phyloP scores from a whole-genome alignment of 2,329 filamentous ascomycete species.

The Fusarium nanum region DNA sequence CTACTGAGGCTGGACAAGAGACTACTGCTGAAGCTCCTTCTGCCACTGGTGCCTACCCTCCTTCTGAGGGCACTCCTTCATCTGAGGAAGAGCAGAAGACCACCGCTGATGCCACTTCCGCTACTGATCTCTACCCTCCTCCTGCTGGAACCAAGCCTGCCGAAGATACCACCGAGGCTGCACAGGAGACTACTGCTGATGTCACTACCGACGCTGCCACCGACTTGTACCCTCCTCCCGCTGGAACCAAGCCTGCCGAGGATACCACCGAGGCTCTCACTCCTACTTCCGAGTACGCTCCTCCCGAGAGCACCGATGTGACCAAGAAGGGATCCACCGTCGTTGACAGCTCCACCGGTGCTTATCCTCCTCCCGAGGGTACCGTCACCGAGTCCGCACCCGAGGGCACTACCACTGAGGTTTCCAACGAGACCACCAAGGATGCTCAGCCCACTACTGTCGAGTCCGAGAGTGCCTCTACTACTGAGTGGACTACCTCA shows the following conservation, averaged over 20 bases:
- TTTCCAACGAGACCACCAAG: constrained; percentile 15
- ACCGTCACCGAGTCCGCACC: neutral
- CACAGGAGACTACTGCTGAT: neutral
- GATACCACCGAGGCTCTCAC: constrained; percentile 24
- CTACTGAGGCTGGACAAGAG: neutral
- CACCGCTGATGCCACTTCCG: neutral
- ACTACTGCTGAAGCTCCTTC: neutral
- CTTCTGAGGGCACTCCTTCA: neutral
- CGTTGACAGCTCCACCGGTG: constrained; percentile 11
- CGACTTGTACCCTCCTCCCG: constrained; percentile 24
- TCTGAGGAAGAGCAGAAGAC: constrained; percentile 5
- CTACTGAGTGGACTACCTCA: constrained; percentile 31
- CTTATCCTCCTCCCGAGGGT: constrained; percentile 19
- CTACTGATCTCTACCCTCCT: constrained; percentile 1
- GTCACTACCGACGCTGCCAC: constrained; percentile 5
- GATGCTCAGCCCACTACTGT: constrained; percentile 2
- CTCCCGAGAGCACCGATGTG: constrained; percentile 18
- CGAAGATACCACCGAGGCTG: constrained; percentile 8
- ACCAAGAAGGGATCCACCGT: constrained; percentile 25
- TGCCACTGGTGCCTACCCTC: neutral
- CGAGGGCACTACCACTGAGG: constrained; percentile 11
- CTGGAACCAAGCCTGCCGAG: constrained; percentile 13
- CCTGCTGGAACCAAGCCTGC: neutral
- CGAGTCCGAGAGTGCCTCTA: neutral
- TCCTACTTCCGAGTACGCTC: constrained; percentile 14